Evolutionary conservation across 176 grass and related monocot genomes (phyloP).

Genomic region (Carex myosuroides): DNA sequence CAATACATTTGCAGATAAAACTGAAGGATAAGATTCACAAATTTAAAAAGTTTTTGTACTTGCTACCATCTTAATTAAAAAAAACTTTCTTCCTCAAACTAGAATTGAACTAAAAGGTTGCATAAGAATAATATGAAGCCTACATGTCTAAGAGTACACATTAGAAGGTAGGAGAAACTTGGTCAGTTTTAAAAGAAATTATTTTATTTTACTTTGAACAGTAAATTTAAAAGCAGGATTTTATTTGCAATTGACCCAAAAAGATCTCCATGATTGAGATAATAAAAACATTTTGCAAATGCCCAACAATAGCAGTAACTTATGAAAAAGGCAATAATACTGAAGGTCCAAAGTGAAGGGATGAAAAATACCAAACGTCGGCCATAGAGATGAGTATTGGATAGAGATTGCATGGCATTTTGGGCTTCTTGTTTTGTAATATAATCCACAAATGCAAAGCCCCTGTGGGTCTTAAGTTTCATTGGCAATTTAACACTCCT

Average conservation of each 20-base stretch:
- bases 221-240: background rate
- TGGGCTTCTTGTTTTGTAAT: slow-evolving; percentile 90
- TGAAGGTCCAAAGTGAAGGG: background rate
- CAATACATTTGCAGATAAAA: background rate
- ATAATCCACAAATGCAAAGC: slow-evolving; percentile 87
- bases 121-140: background rate
- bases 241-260: background rate
- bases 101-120: background rate
- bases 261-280: background rate
- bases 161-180: background rate
- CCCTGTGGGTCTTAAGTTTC: slow-evolving; percentile 88
- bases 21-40: background rate
- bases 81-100: background rate
- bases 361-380: slow-evolving; percentile 60
- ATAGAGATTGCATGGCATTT: slow-evolving; percentile 63
- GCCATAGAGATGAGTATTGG: slow-evolving; percentile 84
- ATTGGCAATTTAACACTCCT: slow-evolving; percentile 80
- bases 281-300: background rate
- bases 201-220: background rate
- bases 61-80: background rate
- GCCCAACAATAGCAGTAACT: background rate
- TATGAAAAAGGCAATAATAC: background rate
- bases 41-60: background rate
- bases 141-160: background rate
- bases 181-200: background rate